phyloP scores from a whole-genome alignment of 78 protist species.

The Thecamonas trahens region DNA sequence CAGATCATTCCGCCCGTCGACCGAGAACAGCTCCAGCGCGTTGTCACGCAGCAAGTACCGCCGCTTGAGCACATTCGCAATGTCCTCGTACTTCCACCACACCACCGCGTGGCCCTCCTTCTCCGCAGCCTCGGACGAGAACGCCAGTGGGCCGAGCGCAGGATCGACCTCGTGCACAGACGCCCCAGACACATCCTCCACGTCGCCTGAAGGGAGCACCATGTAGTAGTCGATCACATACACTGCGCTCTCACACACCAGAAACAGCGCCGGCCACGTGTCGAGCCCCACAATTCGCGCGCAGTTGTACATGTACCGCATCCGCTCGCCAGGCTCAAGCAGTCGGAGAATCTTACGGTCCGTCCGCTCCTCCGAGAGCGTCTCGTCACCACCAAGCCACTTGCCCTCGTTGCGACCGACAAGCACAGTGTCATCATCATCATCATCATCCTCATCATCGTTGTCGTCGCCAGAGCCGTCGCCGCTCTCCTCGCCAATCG shows the following conservation, averaged over 20 bases:
- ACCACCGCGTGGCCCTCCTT: background rate
- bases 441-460: background rate
- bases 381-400: background rate
- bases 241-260: no score
- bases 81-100: background rate
- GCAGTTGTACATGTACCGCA: background rate
- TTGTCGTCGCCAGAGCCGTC: background rate
- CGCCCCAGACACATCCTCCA: no score
- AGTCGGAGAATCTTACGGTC: background rate
- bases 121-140: no score
- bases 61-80: conserved; percentile 34
- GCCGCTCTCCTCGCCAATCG: background rate
- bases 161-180: no score
- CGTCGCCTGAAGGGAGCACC: no score
- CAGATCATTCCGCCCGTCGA: conserved; percentile 42
- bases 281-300: no score
- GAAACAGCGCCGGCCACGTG: no score
- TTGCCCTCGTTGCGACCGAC: background rate
- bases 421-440: background rate
- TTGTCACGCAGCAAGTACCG: conserved; percentile 40
- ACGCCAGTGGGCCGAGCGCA: no score
- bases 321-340: conserved; percentile 14
- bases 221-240: no score
- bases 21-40: conserved; percentile 62
- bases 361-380: background rate